phyloP scores from a whole-genome alignment of 441 rosid species.

The Syzygium syzygioides region DNA sequence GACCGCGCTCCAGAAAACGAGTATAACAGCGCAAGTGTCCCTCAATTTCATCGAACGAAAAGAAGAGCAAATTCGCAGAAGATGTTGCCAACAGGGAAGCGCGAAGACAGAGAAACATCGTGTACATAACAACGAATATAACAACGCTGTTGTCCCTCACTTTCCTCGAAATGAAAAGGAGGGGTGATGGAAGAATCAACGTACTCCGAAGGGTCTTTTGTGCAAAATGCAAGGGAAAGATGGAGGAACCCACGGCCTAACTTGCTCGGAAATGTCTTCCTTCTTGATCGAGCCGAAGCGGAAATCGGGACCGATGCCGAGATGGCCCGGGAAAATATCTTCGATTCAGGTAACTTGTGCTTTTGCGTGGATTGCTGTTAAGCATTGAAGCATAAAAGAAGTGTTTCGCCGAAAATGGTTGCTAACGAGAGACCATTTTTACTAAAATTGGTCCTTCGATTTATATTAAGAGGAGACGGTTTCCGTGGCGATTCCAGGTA shows the following conservation, averaged over 20 bases:
- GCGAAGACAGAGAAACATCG: not conserved
- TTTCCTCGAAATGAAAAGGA: not conserved
- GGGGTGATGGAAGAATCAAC: not conserved
- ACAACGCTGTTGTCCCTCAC: not conserved
- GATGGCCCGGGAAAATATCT: not conserved
- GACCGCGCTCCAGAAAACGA: not conserved
- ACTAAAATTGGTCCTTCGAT: no score
- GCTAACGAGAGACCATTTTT: no score
- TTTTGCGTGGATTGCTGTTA: not conserved
- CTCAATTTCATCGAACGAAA: not conserved
- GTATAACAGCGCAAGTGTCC: not conserved
- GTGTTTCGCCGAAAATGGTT: no score
- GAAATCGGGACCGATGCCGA: not conserved
- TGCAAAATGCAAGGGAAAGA: no score
- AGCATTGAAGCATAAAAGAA: not conserved
- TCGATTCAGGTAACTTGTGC: not conserved
- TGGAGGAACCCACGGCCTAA: not conserved
- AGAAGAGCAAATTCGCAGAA: not conserved
- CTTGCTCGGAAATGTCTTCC: not conserved
- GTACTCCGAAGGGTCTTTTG: no score
- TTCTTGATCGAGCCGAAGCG: no score
- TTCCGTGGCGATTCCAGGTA: no score
- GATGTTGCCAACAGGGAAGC: not conserved
- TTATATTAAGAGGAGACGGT: no score
- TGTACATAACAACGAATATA: not conserved